Conservation (phyloP, 805 yeast genomes). For the Sugiyamaella chiloensis region DNA sequence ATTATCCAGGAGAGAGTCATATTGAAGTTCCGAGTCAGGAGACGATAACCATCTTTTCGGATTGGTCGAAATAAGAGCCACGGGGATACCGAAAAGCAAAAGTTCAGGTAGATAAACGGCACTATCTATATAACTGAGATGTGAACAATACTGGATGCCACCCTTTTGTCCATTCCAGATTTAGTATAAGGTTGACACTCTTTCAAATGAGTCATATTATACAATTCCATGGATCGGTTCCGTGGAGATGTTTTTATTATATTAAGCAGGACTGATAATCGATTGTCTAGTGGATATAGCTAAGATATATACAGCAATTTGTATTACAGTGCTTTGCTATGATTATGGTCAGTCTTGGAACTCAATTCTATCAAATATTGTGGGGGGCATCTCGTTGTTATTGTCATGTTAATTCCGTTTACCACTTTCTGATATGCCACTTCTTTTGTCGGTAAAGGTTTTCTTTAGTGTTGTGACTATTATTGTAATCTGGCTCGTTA, state of each 20-base stretch:
- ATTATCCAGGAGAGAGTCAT: too few relatives aligned
- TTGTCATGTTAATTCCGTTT: not conserved
- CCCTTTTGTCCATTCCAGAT: constrained; percentile 30
- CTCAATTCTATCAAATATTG: constrained; percentile 47
- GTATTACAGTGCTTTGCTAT: constrained; percentile 27
- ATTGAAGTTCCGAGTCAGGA: too few relatives aligned
- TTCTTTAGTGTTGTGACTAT: not conserved
- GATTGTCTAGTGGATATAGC: constrained; percentile 33
- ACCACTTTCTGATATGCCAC: not conserved
- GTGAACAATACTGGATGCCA: too few relatives aligned
- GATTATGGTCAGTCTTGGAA: constrained; percentile 36
- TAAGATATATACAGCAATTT: constrained; percentile 20
- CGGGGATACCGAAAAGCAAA: too few relatives aligned
- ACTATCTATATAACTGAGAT: too few relatives aligned
- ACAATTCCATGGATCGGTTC: constrained; percentile 36
- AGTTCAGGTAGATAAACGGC: too few relatives aligned
- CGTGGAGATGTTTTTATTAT: constrained; percentile 29
- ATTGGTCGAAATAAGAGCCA: too few relatives aligned
- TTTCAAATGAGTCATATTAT: constrained; percentile 29
- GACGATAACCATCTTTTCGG: too few relatives aligned
- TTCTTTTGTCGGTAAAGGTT: not conserved
- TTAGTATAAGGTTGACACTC: constrained; percentile 26
- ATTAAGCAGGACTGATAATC: constrained; percentile 27
- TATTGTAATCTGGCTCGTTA: not conserved
- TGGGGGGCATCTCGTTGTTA: too few relatives aligned